Base-by-base conservation (phyloP, 441 rosid genomes). In the Croton laevigatus region DNA sequence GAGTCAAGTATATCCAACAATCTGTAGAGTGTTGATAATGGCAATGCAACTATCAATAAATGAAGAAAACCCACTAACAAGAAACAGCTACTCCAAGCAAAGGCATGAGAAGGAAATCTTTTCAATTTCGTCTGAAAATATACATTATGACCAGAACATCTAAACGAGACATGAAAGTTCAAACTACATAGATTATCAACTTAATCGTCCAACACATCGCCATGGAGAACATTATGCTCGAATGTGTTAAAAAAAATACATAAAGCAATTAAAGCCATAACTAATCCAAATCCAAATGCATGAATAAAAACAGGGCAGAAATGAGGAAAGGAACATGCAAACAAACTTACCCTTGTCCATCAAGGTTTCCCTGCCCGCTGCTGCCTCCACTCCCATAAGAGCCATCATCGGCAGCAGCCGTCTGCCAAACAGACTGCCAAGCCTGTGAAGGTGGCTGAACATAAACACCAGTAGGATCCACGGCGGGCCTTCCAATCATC, bases 391-490 rank as follows among this genome's bases (percentile, higher is more conserved):
- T 86, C 7, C 81, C 92, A 65, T 85, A 87, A n/a, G 94, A 82
- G 8, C 82, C 98, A 67, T 87, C 98, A 46, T 93, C 96, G 0
- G 83, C 81, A 0, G 88, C 71, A 1, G 90, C 65, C 38, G 81
- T 81, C 87, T 89, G 97, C 98, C 97, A 95, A 27, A 89, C 96
- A 40, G 93, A 88, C 82, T 95, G 97, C 99, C 99, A 93, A 4
- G 96, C 91, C 83, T 91, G 99, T 14, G 96, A 93, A 5, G 98
- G 98, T 5, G 97, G 94, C 85, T 92, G 98, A 10, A 74, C 86
- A 63, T 86, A 91, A 55, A 90, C 90, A 3, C 89, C 96, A 38
- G 85, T 75, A n/a, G 94, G 97, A 69, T 91, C 95, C 76, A 91
- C 79, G 5, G 92, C 97, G 0, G 98, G 97, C 71, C 90, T 80